These are phyloP conservation scores for Prunus armeniaca DNA, from an alignment of 306 rosid species.

Conservation along the genomic window DNA sequence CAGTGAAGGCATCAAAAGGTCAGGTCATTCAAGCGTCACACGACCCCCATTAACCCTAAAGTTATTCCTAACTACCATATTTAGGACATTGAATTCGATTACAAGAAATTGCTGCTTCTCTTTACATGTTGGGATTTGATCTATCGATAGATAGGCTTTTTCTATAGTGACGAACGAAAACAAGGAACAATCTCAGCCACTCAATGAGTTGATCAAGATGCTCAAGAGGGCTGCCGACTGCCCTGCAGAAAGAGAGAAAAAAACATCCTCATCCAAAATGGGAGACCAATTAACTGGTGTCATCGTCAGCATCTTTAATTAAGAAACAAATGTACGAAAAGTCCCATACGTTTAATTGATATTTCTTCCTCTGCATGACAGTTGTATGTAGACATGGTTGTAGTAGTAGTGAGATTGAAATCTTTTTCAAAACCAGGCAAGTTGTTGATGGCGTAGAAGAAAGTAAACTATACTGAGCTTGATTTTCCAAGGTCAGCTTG, in stretches of 20 bases:
- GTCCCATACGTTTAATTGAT: too few relatives aligned
- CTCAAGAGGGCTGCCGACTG: constrained; percentile 2
- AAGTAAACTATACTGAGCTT: constrained; percentile 20
- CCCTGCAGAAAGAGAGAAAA: not conserved
- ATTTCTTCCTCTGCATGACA: constrained; percentile 14
- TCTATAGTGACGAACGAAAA: not conserved
- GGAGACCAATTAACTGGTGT: constrained; percentile 20
- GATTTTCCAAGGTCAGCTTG: constrained; percentile 14
- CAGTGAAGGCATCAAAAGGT: constrained; percentile 21
- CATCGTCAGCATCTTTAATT: constrained; percentile 17
- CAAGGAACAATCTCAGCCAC: constrained; percentile 11
- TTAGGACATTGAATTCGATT: constrained; percentile 3
- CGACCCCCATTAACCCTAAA: constrained; percentile 18
- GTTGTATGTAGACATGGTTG: constrained; percentile 24
- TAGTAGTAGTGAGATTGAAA: constrained; percentile 15
- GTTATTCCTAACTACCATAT: constrained; percentile 22
- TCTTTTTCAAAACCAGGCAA: constrained; percentile 25
- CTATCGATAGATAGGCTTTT: not conserved
- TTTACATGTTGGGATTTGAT: constrained; percentile 12
- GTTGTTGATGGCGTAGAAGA: constrained; percentile 34
- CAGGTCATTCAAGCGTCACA: constrained; percentile 21
- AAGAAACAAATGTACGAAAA: not conserved
- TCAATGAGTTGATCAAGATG: constrained; percentile 16
- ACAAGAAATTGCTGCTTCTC: constrained; percentile 16
- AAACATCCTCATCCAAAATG: constrained; percentile 18